Evolutionary conservation across 2,329 filamentous ascomycete species (phyloP).

Genomic region (Biscogniauxia marginata): DNA sequence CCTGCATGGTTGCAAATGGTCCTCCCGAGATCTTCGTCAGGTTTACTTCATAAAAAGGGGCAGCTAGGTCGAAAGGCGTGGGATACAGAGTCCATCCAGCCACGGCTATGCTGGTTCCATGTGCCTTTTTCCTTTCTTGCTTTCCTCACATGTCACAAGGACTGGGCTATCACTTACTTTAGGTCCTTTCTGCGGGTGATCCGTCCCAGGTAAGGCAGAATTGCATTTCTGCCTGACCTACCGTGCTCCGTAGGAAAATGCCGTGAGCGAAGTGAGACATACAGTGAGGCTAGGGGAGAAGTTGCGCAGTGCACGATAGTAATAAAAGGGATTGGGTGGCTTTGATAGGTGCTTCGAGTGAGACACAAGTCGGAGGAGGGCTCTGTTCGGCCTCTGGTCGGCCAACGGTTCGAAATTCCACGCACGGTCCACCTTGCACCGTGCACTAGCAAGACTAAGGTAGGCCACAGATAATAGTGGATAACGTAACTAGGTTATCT

Average conservation of each 20-base stretch:
- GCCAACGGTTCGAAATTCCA: neutral
- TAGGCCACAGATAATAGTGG: too few species aligned
- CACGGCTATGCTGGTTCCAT: neutral
- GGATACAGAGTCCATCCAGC: neutral
- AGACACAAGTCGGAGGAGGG: slow-evolving; percentile 18
- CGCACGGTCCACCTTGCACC: too few species aligned
- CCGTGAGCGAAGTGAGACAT: slow-evolving; percentile 18
- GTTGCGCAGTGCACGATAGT: slow-evolving; percentile 3
- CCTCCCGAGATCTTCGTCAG: neutral
- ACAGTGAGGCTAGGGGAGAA: slow-evolving; percentile 12
- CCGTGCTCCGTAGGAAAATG: neutral
- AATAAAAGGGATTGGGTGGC: neutral
- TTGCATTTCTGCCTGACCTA: neutral
- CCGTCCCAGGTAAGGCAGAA: neutral
- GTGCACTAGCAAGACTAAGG: too few species aligned
- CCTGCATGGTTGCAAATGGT: neutral
- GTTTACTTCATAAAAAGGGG: neutral
- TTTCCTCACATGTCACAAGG: neutral
- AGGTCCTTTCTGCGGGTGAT: neutral
- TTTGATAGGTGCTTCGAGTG: slow-evolving; percentile 17
- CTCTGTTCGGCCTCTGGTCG: too few species aligned
- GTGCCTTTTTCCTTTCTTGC: too few species aligned
- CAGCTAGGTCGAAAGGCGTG: neutral
- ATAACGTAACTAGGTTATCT: too few species aligned
- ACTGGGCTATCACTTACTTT: too few species aligned